These are phyloP conservation scores for Fusarium dimerum DNA, from an alignment of 2,329 filamentous ascomycete species.

Conservation along the genomic window DNA sequence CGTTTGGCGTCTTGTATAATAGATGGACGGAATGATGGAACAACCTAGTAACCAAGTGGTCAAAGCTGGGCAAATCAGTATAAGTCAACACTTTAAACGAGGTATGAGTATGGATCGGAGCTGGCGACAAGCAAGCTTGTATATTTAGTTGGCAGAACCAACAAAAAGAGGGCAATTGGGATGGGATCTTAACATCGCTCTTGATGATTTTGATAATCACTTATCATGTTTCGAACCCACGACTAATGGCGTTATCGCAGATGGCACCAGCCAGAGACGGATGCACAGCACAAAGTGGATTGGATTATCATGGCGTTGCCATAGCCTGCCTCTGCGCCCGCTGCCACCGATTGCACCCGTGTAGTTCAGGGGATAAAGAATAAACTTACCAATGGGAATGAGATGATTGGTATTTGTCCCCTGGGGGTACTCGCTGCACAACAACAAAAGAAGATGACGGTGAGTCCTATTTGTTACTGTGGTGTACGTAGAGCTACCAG, in stretches of 20 bases:
- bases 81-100: conserved; percentile 15
- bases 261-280: neutral
- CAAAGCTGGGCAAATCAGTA: conserved; percentile 27
- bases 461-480: conserved; percentile 6
- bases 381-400: conserved; percentile 28
- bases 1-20: conserved; percentile 17
- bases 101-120: conserved; percentile 1
- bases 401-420: conserved; percentile 22
- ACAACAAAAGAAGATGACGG: conserved; percentile 2
- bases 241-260: conserved; percentile 21
- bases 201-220: neutral
- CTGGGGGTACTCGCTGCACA: neutral
- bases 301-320: conserved; percentile 16
- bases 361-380: conserved; percentile 10
- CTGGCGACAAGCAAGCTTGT: no score
- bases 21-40: conserved; percentile 15
- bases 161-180: no score
- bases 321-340: conserved; percentile 27
- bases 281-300: conserved; percentile 16
- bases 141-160: no score
- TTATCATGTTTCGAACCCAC: conserved; percentile 23
- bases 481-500: neutral
- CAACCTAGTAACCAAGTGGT: conserved; percentile 16
- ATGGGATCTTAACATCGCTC: no score
- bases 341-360: conserved; percentile 23